Conservation (phyloP, 129 eudicot species). For the Arctium minus region DNA sequence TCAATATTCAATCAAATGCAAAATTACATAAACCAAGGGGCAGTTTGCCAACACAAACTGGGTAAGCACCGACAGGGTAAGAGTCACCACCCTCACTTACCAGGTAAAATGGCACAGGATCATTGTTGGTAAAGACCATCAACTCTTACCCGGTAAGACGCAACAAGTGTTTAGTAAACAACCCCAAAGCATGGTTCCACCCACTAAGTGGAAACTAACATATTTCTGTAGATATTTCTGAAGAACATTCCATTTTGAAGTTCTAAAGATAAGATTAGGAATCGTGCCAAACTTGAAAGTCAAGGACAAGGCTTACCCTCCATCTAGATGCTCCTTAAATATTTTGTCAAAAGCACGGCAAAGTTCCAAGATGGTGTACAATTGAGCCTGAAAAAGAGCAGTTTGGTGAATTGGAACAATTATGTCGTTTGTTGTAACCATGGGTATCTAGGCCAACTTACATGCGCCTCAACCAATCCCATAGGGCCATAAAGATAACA, state of each 20-base stretch:
- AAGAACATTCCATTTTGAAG: not conserved
- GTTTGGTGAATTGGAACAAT: not conserved
- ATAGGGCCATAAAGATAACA: not conserved
- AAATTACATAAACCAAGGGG: not conserved
- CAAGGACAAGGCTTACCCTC: constrained; percentile 48
- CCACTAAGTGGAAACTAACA: not conserved
- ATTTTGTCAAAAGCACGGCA: constrained; percentile 73
- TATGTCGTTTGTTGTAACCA: not conserved
- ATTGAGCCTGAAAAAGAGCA: constrained; percentile 50
- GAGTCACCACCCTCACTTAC: not conserved
- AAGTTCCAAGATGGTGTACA: constrained; percentile 61
- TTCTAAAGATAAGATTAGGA: not conserved
- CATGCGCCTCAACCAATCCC: not conserved
- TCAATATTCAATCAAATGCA: not conserved
- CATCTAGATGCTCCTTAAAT: constrained; percentile 64
- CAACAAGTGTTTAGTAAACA: not conserved
- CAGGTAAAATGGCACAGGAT: not conserved
- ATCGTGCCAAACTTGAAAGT: not conserved
- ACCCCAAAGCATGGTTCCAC: not conserved
- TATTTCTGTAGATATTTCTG: not conserved
- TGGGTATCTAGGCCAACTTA: not conserved
- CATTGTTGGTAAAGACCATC: not conserved
- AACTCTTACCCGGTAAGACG: not conserved
- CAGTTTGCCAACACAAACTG: not conserved
- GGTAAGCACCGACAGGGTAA: not conserved